A percentile compares a stretch with the other conserved stretches of the same genome.
Evolutionary conservation across 768 basidiomycete genomes (phyloP).

Genomic region (Boletus edulis): DNA sequence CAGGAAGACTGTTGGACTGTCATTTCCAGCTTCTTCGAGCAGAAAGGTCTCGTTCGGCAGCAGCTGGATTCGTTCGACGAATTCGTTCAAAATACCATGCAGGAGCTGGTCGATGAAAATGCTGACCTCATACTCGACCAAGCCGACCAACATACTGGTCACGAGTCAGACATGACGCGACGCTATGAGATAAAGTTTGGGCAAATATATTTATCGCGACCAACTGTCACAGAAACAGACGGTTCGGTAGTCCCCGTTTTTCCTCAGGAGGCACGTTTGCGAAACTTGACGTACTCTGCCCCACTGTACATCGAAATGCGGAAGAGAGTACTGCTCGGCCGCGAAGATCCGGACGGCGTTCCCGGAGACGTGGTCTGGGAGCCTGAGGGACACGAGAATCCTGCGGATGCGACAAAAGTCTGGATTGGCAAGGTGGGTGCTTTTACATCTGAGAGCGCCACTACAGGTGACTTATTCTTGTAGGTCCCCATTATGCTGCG

Average conservation of each 20-base stretch:
- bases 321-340: slow-evolving; percentile 77
- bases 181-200: slow-evolving; percentile 98
- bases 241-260: slow-evolving; percentile 92
- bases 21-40: slow-evolving; percentile 94
- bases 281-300: slow-evolving; percentile 95
- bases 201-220: slow-evolving; percentile 94
- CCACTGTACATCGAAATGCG: slow-evolving; percentile 95
- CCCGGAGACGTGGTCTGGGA: slow-evolving; percentile 83
- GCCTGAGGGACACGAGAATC: slow-evolving; percentile 59
- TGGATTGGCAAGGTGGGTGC: slow-evolving; percentile 88
- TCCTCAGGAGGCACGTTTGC: slow-evolving; percentile 92
- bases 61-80: slow-evolving; percentile 98
- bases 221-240: slow-evolving; percentile 93
- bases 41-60: slow-evolving; percentile 96
- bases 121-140: slow-evolving; percentile 95
- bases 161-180: slow-evolving; percentile 75
- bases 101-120: slow-evolving; percentile 97
- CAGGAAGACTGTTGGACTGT: slow-evolving; percentile 96
- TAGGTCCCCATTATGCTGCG: slow-evolving; percentile 98
- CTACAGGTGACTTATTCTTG: slow-evolving; percentile 9
- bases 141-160: slow-evolving; percentile 92
- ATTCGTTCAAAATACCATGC: slow-evolving; percentile 99
- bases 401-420: slow-evolving; percentile 75
- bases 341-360: slow-evolving; percentile 76
- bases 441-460: slow-evolving; percentile 1